These are phyloP conservation scores for Penicillium brasilianum DNA, from an alignment of 2,329 filamentous ascomycete genomes.

Conservation along the genomic window DNA sequence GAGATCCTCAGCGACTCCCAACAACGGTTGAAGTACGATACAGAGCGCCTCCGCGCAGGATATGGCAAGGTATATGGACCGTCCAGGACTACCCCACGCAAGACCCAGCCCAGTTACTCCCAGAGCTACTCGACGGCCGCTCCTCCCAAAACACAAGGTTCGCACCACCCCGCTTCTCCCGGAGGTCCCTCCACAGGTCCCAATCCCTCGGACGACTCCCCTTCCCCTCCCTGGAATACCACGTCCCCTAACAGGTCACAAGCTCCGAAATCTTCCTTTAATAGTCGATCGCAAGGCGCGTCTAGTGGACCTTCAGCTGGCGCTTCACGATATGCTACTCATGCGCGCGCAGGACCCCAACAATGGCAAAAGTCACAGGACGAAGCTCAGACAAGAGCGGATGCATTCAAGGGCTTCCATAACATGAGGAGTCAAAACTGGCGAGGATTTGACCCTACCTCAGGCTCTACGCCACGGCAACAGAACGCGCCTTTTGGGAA, in stretches of 20 bases:
- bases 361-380: conserved; percentile 48
- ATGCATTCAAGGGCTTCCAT: conserved; percentile 52
- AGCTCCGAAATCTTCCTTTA: conserved; percentile 29
- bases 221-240: neutral
- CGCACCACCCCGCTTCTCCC: conserved; percentile 17
- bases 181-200: neutral
- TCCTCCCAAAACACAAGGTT: conserved; percentile 30
- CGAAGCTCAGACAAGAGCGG: conserved; percentile 48
- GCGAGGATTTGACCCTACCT: conserved; percentile 46
- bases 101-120: conserved; percentile 34
- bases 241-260: neutral
- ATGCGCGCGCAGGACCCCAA: conserved; percentile 47
- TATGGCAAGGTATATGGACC: conserved; percentile 44
- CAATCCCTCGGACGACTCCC: neutral
- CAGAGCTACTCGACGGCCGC: conserved; percentile 33
- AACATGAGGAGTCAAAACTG: conserved; percentile 49
- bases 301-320: conserved; percentile 43
- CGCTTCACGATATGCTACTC: conserved; percentile 48
- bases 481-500: conserved; percentile 31
- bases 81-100: conserved; percentile 36
- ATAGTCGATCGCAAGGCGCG: conserved; percentile 27
- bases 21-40: conserved; percentile 66
- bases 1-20: conserved; percentile 71
- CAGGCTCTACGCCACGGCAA: conserved; percentile 31
- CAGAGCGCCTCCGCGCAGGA: conserved; percentile 60